Conservation (phyloP, 768 basidiomycete species). For the Grammothele lineata region DNA sequence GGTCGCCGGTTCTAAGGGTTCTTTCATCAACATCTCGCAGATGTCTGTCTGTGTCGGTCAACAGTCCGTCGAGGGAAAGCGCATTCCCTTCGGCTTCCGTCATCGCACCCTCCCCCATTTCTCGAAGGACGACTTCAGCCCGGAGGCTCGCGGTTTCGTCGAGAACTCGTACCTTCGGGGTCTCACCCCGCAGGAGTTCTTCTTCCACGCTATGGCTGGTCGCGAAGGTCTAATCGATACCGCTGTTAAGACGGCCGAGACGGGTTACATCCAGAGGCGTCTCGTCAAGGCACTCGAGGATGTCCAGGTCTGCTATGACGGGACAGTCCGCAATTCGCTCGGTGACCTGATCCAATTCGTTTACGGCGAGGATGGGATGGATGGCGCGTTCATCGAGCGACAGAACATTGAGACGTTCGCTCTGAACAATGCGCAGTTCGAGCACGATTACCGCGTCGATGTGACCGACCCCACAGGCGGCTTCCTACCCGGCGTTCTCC, state of each 20-base stretch:
- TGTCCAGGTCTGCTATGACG: conserved; percentile 96
- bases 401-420: conserved; percentile 90
- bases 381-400: conserved; percentile 95
- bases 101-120: conserved; percentile 97
- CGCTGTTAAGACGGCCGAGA: conserved; percentile 99
- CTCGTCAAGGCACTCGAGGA: conserved; percentile 98
- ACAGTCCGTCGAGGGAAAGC: conserved; percentile 96
- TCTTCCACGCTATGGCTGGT: conserved; percentile 99
- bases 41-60: conserved; percentile 99
- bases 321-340: conserved; percentile 94
- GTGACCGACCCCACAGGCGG: conserved; percentile 80
- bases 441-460: conserved; percentile 92
- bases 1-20: conserved; percentile 97
- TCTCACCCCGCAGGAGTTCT: conserved; percentile 96
- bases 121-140: conserved; percentile 97
- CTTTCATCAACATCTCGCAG: conserved; percentile 99
- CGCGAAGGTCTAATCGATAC: conserved; percentile 99
- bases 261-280: conserved; percentile 97
- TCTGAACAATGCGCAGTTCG: conserved; percentile 77
- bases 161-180: conserved; percentile 98
- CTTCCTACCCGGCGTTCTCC: conserved; percentile 75
- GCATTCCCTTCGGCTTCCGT: conserved; percentile 97
- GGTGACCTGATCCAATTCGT: conserved; percentile 95
- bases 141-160: conserved; percentile 96
- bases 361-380: conserved; percentile 99